Conservation (phyloP, 2,329 filamentous ascomycete species). For the Penicillium sp. region DNA sequence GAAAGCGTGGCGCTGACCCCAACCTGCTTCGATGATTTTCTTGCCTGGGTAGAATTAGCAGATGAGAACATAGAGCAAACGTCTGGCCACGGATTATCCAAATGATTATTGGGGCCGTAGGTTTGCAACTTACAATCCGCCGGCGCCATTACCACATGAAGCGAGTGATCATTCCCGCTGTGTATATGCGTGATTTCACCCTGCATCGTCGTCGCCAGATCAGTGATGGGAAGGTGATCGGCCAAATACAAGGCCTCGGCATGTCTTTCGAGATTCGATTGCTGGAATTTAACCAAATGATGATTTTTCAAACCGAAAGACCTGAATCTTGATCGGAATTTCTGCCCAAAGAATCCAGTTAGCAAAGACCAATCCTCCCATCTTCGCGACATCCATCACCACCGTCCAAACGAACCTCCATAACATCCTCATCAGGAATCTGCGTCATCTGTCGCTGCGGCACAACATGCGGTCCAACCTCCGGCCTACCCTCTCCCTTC, state of each 20-base stretch:
- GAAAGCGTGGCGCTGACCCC: conserved; percentile 71
- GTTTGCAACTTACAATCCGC: conserved; percentile 65
- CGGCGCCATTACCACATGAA: conserved; percentile 81
- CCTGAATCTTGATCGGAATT: conserved; percentile 31
- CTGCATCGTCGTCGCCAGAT: conserved; percentile 43
- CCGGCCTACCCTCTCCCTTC: conserved; percentile 28
- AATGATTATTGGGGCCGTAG: neutral
- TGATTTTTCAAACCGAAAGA: conserved; percentile 35
- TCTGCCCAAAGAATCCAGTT: conserved; percentile 24
- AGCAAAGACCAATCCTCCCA: neutral
- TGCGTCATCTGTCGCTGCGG: conserved; percentile 41
- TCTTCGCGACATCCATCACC: neutral
- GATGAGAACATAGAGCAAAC: neutral
- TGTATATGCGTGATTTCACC: conserved; percentile 85
- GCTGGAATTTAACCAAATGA: conserved; percentile 37
- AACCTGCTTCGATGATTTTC: conserved; percentile 73
- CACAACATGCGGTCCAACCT: conserved; percentile 37
- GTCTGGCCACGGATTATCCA: neutral
- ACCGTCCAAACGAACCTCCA: conserved; percentile 30
- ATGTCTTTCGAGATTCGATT: conserved; percentile 36
- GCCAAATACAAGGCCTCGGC: conserved; percentile 37
- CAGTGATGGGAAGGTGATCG: conserved; percentile 27
- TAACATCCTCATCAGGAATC: conserved; percentile 30
- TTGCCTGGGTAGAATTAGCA: conserved; percentile 44
- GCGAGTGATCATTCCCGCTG: conserved; percentile 69